These are phyloP conservation scores for Stipa capillata DNA, from an alignment of 176 grass and related monocot genomes.

Conservation along the genomic window DNA sequence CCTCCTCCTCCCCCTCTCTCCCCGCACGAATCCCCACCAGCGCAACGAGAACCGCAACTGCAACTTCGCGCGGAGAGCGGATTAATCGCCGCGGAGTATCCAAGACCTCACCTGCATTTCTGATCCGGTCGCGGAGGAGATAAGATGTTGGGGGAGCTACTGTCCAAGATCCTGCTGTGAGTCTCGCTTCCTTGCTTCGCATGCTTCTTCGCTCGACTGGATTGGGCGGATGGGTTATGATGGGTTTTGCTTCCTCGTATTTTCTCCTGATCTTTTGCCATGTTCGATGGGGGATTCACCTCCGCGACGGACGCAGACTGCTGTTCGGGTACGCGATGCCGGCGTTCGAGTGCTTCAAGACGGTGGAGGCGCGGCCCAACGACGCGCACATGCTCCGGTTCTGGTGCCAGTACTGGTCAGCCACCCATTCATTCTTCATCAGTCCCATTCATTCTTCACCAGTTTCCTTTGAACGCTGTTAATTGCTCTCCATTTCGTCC, in stretches of 20 bases:
- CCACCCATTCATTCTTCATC: too few relatives aligned
- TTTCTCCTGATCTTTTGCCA: neutral
- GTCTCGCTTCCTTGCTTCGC: neutral
- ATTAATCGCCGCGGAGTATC: too few relatives aligned
- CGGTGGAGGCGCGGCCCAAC: slow-evolving; percentile 56
- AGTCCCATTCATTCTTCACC: too few relatives aligned
- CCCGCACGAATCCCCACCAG: neutral
- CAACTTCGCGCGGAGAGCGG: too few relatives aligned
- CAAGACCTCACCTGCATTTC: neutral
- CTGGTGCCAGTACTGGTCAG: slow-evolving; percentile 96
- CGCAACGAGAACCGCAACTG: too few relatives aligned
- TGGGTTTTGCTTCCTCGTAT: neutral
- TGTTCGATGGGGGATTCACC: too few relatives aligned
- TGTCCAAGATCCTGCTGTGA: slow-evolving; percentile 52
- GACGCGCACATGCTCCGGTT: slow-evolving; percentile 66
- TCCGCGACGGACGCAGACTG: too few relatives aligned
- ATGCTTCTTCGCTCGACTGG: neutral
- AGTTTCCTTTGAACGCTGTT: neutral
- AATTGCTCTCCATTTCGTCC: neutral
- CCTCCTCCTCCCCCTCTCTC: too few relatives aligned
- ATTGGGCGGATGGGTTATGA: neutral
- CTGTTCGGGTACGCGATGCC: slow-evolving; percentile 87
- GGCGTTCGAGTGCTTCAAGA: slow-evolving; percentile 96
- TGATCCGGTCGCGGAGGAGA: neutral
- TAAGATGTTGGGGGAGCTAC: slow-evolving; percentile 57